These are phyloP conservation scores for Colletotrichum destructivum DNA, from an alignment of 2,329 filamentous ascomycete genomes.

Conservation along the genomic window DNA sequence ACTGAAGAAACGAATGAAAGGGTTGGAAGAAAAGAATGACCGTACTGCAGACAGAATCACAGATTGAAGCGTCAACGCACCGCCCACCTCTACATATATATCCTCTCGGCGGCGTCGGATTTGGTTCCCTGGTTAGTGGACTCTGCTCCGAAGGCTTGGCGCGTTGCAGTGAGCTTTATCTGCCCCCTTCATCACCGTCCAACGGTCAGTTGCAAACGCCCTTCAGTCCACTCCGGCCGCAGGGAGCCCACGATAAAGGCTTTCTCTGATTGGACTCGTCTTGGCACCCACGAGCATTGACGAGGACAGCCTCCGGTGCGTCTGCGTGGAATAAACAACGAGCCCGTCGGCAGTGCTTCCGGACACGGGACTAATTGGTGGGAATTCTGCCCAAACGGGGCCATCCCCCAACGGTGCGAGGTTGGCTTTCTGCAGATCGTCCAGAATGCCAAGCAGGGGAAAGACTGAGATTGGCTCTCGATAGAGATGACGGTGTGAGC, in stretches of 20 bases:
- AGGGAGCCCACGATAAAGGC: background rate
- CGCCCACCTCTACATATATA: background rate
- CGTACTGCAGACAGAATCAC: background rate
- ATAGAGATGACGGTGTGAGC: constrained; percentile 25
- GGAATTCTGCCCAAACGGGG: constrained; percentile 2
- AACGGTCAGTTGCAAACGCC: background rate
- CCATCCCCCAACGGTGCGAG: background rate
- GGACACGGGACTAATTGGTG: constrained; percentile 24
- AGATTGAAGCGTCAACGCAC: fast-evolving
- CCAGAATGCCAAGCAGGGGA: background rate
- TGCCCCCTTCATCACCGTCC: constrained; percentile 8
- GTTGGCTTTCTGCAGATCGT: constrained; percentile 4
- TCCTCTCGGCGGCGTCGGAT: background rate
- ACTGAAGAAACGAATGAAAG: constrained; percentile 2
- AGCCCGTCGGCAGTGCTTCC: constrained; percentile 11
- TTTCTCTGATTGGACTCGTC: constrained; percentile 6
- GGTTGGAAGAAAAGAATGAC: background rate
- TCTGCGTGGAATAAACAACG: constrained; percentile 8
- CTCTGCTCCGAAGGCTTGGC: constrained; percentile 17
- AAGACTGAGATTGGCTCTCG: constrained; percentile 10
- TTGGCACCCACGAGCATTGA: constrained; percentile 9
- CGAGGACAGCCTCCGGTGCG: background rate
- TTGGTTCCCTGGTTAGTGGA: constrained; percentile 13
- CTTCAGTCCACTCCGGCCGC: constrained; percentile 3
- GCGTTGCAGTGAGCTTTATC: constrained; percentile 4